Percentiles rank a stretch among this genome's conserved stretches.
Evolutionary conservation across 2,329 filamentous ascomycete species (phyloP).

Genomic region (Penicillium crustosum): DNA sequence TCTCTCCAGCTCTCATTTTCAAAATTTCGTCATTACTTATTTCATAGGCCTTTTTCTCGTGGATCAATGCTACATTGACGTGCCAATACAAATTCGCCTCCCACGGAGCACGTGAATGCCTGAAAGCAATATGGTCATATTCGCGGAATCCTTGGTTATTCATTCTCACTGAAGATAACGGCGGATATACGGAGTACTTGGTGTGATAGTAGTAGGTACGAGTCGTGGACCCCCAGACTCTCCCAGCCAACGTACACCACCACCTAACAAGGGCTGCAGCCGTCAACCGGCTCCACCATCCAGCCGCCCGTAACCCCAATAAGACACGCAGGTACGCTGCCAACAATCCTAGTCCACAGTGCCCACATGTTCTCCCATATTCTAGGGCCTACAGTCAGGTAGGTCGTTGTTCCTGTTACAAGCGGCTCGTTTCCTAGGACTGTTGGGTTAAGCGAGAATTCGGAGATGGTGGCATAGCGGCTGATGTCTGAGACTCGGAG

Average conservation of each 20-base stretch:
- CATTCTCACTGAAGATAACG: slow-evolving; percentile 30
- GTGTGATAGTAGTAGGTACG: slow-evolving; percentile 40
- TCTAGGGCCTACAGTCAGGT: slow-evolving; percentile 22
- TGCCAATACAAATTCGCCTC: slow-evolving; percentile 10
- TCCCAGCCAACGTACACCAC: slow-evolving; percentile 39
- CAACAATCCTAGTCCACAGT: slow-evolving; percentile 29
- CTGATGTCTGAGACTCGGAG: slow-evolving; percentile 18
- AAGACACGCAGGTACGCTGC: slow-evolving; percentile 30
- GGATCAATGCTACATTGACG: not conserved
- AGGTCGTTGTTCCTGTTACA: slow-evolving; percentile 36
- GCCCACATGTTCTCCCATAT: slow-evolving; percentile 26
- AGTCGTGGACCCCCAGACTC: slow-evolving; percentile 34
- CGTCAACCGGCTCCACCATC: slow-evolving; percentile 35
- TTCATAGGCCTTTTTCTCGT: not conserved
- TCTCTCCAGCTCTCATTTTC: slow-evolving; percentile 5
- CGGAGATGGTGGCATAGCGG: slow-evolving; percentile 25
- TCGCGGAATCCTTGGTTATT: slow-evolving; percentile 33
- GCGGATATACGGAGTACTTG: no score
- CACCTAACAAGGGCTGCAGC: slow-evolving; percentile 28
- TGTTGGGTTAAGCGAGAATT: slow-evolving; percentile 27
- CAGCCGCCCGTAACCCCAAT: slow-evolving; percentile 35
- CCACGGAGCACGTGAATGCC: slow-evolving; percentile 7
- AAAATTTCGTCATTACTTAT: not conserved
- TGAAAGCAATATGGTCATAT: slow-evolving; percentile 38
- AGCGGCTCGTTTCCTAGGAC: slow-evolving; percentile 24